These are phyloP conservation scores for Emiliania huxleyi DNA, from an alignment of 78 protist genomes.

Conservation along the genomic window DNA sequence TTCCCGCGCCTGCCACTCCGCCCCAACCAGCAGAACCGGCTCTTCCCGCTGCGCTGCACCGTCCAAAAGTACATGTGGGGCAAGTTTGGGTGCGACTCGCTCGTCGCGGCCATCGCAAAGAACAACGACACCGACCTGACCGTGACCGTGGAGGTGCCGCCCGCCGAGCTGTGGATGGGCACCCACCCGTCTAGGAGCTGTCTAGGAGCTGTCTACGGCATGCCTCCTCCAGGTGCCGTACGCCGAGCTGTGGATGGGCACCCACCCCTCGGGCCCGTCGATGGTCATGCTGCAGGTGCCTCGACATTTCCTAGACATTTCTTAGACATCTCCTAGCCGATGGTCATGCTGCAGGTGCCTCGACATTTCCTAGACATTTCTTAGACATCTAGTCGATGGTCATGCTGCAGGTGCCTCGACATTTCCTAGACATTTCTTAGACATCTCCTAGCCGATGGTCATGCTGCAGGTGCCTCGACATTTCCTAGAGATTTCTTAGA, in stretches of 20 bases:
- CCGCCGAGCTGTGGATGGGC: conserved; percentile 98
- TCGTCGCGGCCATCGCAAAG: not conserved
- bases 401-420: no score
- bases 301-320: no score
- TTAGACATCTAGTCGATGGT: no score
- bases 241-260: conserved; percentile 98
- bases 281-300: no score
- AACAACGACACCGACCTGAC: not conserved
- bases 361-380: not conserved
- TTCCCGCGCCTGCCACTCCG: not conserved
- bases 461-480: no score
- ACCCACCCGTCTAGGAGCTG: conserved; percentile 91
- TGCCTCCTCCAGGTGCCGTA: no score
- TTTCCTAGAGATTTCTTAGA: no score
- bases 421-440: no score
- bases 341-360: no score
- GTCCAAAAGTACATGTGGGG: conserved; percentile 47
- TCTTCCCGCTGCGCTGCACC: conserved; percentile 8
- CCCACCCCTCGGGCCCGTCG: conserved; percentile 86
- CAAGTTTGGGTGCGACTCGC: conserved; percentile 8
- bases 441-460: no score
- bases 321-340: no score
- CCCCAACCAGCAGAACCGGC: not conserved
- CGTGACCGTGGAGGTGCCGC: conserved; percentile 54
- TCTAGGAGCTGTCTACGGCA: no score